Percentiles rank a stretch among this genome's conserved stretches.
Evolutionary conservation across 2,329 filamentous ascomycete genomes (phyloP).

Genomic region (Pseudocercospora crystallina): DNA sequence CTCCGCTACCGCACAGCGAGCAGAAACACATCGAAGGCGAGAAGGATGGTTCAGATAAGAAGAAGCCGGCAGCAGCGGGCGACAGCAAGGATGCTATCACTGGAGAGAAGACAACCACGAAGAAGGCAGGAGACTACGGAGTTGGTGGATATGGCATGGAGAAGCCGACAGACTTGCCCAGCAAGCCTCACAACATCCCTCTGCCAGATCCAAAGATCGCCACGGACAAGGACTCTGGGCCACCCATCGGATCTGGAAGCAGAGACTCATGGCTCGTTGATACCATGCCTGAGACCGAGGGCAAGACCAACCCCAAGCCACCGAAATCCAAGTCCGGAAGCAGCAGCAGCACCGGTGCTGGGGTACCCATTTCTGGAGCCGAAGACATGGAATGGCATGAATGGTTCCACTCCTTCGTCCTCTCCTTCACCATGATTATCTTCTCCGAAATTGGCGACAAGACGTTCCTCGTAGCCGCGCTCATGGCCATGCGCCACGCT

Average conservation of each 20-base stretch:
- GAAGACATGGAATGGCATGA: conserved; percentile 32
- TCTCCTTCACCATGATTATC: conserved; percentile 95
- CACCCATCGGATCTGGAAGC: conserved; percentile 23
- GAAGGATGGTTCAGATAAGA: conserved; percentile 26
- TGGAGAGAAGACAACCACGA: conserved; percentile 31
- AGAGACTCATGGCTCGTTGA: conserved; percentile 35
- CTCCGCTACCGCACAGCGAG: conserved; percentile 77
- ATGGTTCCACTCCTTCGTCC: conserved; percentile 75
- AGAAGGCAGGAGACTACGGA: conserved; percentile 27
- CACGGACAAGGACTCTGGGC: conserved; percentile 21
- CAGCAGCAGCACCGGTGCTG: conserved; percentile 23
- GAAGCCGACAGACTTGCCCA: conserved; percentile 64
- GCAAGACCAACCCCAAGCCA: conserved; percentile 32
- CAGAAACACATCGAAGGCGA: conserved; percentile 61
- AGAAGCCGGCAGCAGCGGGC: conserved; percentile 31
- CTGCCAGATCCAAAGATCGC: conserved; percentile 59
- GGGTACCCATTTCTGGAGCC: conserved; percentile 6
- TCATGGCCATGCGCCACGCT: conserved; percentile 99
- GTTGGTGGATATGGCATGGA: conserved; percentile 38
- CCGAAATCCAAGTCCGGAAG: conserved; percentile 28
- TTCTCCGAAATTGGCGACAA: conserved; percentile 98
- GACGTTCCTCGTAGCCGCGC: conserved; percentile 91
- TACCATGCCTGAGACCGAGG: conserved; percentile 41
- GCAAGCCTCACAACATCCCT: conserved; percentile 72
- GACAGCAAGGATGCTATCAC: conserved; percentile 37